Base-by-base conservation (phyloP, 176 grass and related monocot species). In the Rhynchospora tenuis region DNA sequence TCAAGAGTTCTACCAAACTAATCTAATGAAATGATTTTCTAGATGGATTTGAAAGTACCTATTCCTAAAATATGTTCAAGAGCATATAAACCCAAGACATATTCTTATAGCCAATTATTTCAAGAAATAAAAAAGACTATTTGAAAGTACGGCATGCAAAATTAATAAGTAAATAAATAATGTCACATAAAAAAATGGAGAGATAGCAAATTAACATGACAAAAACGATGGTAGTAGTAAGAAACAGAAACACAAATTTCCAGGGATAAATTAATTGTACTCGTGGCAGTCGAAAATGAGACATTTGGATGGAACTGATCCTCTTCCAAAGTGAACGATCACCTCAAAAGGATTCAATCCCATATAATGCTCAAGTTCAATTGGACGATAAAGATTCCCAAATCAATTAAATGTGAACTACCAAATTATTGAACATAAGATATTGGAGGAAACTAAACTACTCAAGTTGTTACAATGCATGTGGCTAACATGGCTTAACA, bases 221-320 rank as follows among this genome's bases (percentile, higher is more conserved):
- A 57, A 57, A 57, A 15, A 10, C 13, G 15, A 57, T 16, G 1
- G 31, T 33, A 33, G 31, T 3, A 33, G 1, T 1, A 33, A 33
- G 31, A 33, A 33, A 3, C 1, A 3, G 31, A 33, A 33, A 33
- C 31, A 33, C 31, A 33, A 1, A 33, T 33, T 33, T 33, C 31
- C 31, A 33, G 31, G 31, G 3, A 20, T 15, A 73, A 74, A 46
- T 2, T 23, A 73, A 13, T 55, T 72, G 6, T 20, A 26, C 2
- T 67, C 73, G 51, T 75, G 7, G 33, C 61, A 66, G 75, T 81
- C 26, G 45, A 90, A 87, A 22, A 29, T 83, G 62, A 88, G 79
- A 87, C 89, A 90, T 90, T 87, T 33, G 85, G 84, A 89, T 72
- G 88, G 92, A 92, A 90, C 73, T 86, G 73, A 87, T 80, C 83